These are phyloP conservation scores for Apiospora malaysiana DNA, from an alignment of 2,329 filamentous ascomycete species.

Conservation along the genomic window DNA sequence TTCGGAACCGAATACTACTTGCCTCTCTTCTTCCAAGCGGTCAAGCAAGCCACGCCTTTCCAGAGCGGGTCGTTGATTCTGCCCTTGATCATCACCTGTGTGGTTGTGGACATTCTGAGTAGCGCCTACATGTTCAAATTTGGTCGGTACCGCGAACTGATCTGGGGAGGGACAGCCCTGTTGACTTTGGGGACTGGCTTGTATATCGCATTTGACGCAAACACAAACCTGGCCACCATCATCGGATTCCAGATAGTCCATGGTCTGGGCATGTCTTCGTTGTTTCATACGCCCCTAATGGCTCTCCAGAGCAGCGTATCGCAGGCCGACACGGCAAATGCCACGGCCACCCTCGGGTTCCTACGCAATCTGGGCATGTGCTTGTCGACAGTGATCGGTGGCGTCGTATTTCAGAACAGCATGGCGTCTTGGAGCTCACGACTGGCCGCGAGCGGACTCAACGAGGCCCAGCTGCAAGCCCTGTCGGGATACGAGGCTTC, in stretches of 20 bases:
- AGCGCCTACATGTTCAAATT: conserved; percentile 58
- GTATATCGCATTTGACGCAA: conserved; percentile 52
- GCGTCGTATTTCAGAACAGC: conserved; percentile 71
- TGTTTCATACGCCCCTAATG: conserved; percentile 68
- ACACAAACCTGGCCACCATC: conserved; percentile 60
- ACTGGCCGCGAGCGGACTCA: conserved; percentile 31
- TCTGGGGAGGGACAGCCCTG: conserved; percentile 67
- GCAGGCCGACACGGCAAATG: conserved; percentile 51
- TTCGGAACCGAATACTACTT: conserved; percentile 39
- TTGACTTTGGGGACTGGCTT: conserved; percentile 63
- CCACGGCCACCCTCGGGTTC: conserved; percentile 72
- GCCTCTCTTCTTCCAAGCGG: conserved; percentile 53
- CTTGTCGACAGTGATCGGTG: conserved; percentile 69
- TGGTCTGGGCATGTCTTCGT: conserved; percentile 66
- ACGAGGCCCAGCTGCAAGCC: conserved; percentile 37
- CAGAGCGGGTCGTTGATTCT: conserved; percentile 63
- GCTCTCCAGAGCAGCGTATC: conserved; percentile 65
- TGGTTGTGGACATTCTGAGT: conserved; percentile 62
- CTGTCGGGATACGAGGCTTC: conserved; percentile 50
- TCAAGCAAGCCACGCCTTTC: conserved; percentile 59
- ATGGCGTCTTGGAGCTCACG: conserved; percentile 25
- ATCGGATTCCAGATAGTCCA: conserved; percentile 67
- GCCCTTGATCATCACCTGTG: conserved; percentile 67
- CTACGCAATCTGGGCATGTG: conserved; percentile 70
- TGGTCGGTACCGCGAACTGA: conserved; percentile 64